Base-by-base conservation (phyloP, 2,329 filamentous ascomycete species). In the Amauroascus verrucosus region DNA sequence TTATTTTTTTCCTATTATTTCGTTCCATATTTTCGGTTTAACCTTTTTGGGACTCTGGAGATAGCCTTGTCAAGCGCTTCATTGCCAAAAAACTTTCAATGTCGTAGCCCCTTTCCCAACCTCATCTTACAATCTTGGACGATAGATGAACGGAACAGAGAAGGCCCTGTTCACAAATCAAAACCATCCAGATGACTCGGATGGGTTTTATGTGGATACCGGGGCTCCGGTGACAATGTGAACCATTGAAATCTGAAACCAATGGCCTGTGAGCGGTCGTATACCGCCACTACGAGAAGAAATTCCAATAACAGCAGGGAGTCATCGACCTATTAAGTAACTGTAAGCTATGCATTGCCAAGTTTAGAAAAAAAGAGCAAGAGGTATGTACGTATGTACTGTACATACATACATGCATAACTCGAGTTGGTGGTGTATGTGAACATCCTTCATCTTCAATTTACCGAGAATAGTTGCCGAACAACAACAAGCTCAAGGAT, bases 201-300 rank as follows among this genome's bases (percentile, higher is more conserved):
- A 38, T 45, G 41, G 41, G 24, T 13, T 24, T 16, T 18, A 7
- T 3, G 14, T 28, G 41, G 41, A 45, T n/a, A 28, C 41, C 41
- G 24, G 41, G 41, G 28, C 28, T 45, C 7, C 16, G 41, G 41
- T 28, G 22, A 16, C 8, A 9, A 16, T 30, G 22, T 30, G 41
- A 45, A 28, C 41, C 41, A 45, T 45, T 45, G 41, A 45, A 9
- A 30, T 45, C 41, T 45, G 41, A 45, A 45, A 45, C 41, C 22
- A 45, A 45, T 41, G 38, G n/a, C n/a, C n/a, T n/a, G n/a, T n/a
- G n/a, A n/a, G n/a, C n/a, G n/a, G 38, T 24, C 11, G 38, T 11
- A 41, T 41, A 24, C 38, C 38, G 18, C 38, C 38, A 18, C 35
- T 16, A 18, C 35, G 6, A 16, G 6, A 18, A n/a, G 5, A 38